Percentiles rank a stretch among this genome's conserved stretches.
phyloP scores from a whole-genome alignment of 257 asterid genomes.

The Capsicum baccatum region DNA sequence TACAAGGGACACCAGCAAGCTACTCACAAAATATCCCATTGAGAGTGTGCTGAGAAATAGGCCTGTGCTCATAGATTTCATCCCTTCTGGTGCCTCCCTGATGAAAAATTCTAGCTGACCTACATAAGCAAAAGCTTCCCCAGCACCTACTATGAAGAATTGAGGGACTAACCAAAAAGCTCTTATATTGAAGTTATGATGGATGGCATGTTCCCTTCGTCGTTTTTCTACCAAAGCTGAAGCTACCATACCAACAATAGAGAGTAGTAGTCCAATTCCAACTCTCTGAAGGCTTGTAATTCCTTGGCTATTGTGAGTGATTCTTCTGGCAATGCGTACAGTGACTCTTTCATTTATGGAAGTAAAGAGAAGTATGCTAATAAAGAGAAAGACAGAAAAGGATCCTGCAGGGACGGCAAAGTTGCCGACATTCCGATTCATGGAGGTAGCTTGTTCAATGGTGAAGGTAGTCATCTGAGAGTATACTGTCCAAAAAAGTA shows the following conservation, averaged over 20 bases:
- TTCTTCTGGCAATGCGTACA: constrained; percentile 60
- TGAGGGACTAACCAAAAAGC: constrained; percentile 92
- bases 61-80: constrained; percentile 95
- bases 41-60: constrained; percentile 77
- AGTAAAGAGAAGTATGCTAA: constrained; percentile 71
- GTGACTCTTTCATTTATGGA: constrained; percentile 69
- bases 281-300: constrained; percentile 72
- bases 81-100: constrained; percentile 83
- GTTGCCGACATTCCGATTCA: constrained; percentile 60
- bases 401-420: constrained; percentile 75
- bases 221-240: constrained; percentile 63
- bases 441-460: constrained; percentile 86
- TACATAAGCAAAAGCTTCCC: constrained; percentile 88
- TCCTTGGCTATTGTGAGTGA: constrained; percentile 65
- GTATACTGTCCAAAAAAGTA: constrained; percentile 87
- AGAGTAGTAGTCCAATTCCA: constrained; percentile 72
- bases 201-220: constrained; percentile 39
- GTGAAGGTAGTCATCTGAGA: constrained; percentile 91
- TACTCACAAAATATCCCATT: constrained; percentile 80
- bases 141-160: constrained; percentile 82
- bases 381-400: constrained; percentile 77
- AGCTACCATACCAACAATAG: constrained; percentile 71
- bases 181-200: constrained; percentile 34
- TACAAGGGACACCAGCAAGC: constrained; percentile 69
- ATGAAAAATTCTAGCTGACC: constrained; percentile 94